These are phyloP conservation scores for Colletotrichum caudatum DNA, from an alignment of 2,329 filamentous ascomycete species.

Conservation along the genomic window DNA sequence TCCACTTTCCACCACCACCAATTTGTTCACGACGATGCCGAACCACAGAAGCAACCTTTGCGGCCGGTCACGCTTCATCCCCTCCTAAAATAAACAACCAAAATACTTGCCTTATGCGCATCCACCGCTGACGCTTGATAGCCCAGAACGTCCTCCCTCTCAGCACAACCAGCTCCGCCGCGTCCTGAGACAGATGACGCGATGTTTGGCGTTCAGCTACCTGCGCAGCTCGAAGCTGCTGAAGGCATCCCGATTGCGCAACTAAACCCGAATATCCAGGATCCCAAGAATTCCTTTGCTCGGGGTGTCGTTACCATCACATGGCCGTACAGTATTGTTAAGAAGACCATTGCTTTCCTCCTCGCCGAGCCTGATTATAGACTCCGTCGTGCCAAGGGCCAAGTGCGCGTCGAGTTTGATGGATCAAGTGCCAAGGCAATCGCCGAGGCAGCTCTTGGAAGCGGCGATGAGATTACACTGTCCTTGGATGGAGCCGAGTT, in stretches of 20 bases:
- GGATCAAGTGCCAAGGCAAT: constrained; percentile 78
- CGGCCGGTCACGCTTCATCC: constrained; percentile 7
- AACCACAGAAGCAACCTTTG: constrained; percentile 8
- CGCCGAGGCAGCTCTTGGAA: constrained; percentile 75
- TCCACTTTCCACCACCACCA: constrained; percentile 25
- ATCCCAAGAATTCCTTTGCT: constrained; percentile 61
- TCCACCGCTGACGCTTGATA: constrained; percentile 5
- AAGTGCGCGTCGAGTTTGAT: constrained; percentile 82
- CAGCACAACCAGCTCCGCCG: constrained; percentile 10
- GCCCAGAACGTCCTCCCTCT: constrained; percentile 8
- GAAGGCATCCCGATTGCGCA: constrained; percentile 65
- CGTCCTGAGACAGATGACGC: constrained; percentile 37
- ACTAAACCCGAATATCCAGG: constrained; percentile 61
- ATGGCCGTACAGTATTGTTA: constrained; percentile 91
- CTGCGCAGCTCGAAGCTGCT: constrained; percentile 41
- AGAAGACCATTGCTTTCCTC: constrained; percentile 79
- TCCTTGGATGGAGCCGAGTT: constrained; percentile 77
- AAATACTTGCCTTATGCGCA: not conserved
- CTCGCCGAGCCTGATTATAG: constrained; percentile 88
- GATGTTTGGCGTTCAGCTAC: constrained; percentile 38
- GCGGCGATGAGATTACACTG: constrained; percentile 81
- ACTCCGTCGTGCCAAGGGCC: constrained; percentile 79
- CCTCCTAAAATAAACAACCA: not conserved
- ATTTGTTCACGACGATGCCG: constrained; percentile 27
- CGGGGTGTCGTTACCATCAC: constrained; percentile 83